Percentiles rank a stretch among this genome's conserved stretches.
These are phyloP conservation scores for Boletus rufocinnamomeus DNA, from an alignment of 768 basidiomycete genomes.

Conservation along the genomic window DNA sequence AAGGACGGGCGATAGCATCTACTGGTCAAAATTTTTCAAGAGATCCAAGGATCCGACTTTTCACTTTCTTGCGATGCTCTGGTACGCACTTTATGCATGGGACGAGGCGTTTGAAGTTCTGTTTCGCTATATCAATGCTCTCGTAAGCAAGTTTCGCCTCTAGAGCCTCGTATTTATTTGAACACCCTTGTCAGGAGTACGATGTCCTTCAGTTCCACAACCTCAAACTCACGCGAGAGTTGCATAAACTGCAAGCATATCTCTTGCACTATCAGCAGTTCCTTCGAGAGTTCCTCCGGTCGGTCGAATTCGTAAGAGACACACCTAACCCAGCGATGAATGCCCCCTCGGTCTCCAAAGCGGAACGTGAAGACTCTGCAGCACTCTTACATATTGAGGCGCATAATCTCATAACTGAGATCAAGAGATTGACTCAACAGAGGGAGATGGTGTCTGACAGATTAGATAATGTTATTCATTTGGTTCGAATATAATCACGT, in stretches of 20 bases:
- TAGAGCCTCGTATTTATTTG: neutral
- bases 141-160: slow-evolving; percentile 37
- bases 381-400: slow-evolving; percentile 41
- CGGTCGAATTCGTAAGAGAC: slow-evolving; percentile 48
- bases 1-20: slow-evolving; percentile 35
- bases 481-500: slow-evolving; percentile 20
- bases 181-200: slow-evolving; percentile 41
- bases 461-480: slow-evolving; percentile 24
- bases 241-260: slow-evolving; percentile 57
- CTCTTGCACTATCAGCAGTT: slow-evolving; percentile 55
- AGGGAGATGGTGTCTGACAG: slow-evolving; percentile 28
- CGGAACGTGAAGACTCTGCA: slow-evolving; percentile 31
- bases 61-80: slow-evolving; percentile 44
- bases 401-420: slow-evolving; percentile 48
- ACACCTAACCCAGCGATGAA: slow-evolving; percentile 54
- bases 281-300: slow-evolving; percentile 54
- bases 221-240: slow-evolving; percentile 50
- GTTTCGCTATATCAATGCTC: slow-evolving; percentile 48
- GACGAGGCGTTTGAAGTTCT: slow-evolving; percentile 57
- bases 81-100: slow-evolving; percentile 65
- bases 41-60: slow-evolving; percentile 36
- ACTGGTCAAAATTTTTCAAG: slow-evolving; percentile 37
- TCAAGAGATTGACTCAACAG: slow-evolving; percentile 43
- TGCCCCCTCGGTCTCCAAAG: slow-evolving; percentile 13
- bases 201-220: slow-evolving; percentile 43